Conservation (phyloP, 176 grass and related monocot genomes). For the Stipa capillata region DNA sequence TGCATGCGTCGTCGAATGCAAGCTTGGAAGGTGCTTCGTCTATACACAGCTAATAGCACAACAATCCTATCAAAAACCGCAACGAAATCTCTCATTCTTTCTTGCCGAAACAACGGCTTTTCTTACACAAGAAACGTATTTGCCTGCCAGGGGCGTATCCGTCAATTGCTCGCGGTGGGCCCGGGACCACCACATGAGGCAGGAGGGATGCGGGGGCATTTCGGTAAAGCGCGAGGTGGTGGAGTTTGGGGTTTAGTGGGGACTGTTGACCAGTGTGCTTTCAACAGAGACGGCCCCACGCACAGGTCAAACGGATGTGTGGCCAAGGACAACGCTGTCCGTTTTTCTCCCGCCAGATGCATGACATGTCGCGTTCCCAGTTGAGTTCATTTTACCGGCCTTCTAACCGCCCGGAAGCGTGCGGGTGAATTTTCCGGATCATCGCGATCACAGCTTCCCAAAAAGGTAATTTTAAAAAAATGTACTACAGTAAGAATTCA, state of each 20-base stretch:
- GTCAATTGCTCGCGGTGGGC: background rate
- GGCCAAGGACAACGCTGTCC: background rate
- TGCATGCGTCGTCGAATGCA: background rate
- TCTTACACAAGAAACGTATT: background rate
- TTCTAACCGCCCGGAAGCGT: background rate
- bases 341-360: background rate
- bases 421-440: background rate
- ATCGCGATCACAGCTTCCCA: no score
- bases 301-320: constrained; percentile 34
- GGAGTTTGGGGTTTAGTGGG: background rate
- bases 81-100: background rate
- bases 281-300: background rate
- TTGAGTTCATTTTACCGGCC: background rate
- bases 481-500: no score
- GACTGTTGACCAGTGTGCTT: constrained; percentile 23
- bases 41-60: background rate
- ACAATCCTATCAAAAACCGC: background rate
- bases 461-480: no score
- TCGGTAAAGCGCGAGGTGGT: background rate
- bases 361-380: background rate
- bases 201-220: background rate
- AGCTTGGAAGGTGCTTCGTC: background rate
- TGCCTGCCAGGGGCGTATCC: background rate
- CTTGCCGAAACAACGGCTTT: background rate
- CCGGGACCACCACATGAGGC: background rate